Base-by-base conservation (phyloP, 345 rosid genomes). In the Dipteronia dyeriana region DNA sequence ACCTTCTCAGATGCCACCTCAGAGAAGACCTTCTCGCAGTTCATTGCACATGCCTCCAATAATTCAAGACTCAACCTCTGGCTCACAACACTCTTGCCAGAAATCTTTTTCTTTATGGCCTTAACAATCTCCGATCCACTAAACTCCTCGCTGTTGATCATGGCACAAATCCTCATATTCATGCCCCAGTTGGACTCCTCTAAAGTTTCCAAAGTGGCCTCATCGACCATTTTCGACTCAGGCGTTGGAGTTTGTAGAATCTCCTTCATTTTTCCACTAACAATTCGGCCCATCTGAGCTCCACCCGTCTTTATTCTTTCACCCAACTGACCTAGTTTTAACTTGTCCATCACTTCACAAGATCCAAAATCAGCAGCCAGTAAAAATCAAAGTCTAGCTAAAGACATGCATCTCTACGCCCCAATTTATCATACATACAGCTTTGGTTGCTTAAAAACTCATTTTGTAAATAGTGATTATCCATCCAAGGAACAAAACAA, bases 121-220 rank as follows among this genome's bases (percentile, higher is more conserved):
- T 82, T 86, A 20, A 91, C 92, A 54, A 92, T 78, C 73, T 92
- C 98, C 1, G 92, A 65, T 66, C 91, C 88, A 47, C 77, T 90
- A 75, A 91, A 89, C 84, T 88, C 92, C 9, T 86, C 84, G 64
- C 85, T 84, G 51, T 91, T 94, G 83, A 94, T 92, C 93, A 92
- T 86, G 1, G 89, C 86, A 66, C 97, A 94, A 5, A 94, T 88
- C 90, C 95, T 90, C 90, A 94, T 81, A 85, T 91, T 94, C 97
- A 92, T 53, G 54, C 97, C 97, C 97, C 98, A 94, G 51, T 89
- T 90, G 0, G 98, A 89, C 77, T 91, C 98, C 59, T 86, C 91
- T 75, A 90, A 47, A 3, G 90, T 88, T 82, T 94, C 97, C 19
- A 80, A 25, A 2, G 97, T 94, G 47, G 97, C 97, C 83, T 94